Percentiles rank a stretch among this genome's conserved stretches.
These are phyloP conservation scores for Populus hybrid DNA, from an alignment of 441 rosid genomes.

Conservation along the genomic window DNA sequence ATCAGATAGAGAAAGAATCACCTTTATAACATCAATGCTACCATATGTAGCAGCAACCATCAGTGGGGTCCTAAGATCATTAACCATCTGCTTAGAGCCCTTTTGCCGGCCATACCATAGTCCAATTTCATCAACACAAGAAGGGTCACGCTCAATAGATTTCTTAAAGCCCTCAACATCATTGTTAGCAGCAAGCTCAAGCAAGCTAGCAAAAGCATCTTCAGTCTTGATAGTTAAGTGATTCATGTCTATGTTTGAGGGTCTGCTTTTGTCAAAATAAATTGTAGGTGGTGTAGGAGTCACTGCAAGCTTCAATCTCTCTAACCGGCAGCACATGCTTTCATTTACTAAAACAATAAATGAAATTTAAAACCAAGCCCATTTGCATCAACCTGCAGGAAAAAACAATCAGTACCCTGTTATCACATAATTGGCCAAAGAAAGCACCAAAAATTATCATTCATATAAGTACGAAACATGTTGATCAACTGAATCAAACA, in stretches of 20 bases:
- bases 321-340: slow-evolving; percentile 48
- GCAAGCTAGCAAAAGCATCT: slow-evolving; percentile 45
- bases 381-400: slow-evolving; percentile 17
- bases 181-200: slow-evolving; percentile 70
- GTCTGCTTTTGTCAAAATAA: slow-evolving; percentile 35
- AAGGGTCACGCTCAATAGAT: slow-evolving; percentile 23
- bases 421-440: not conserved
- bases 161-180: slow-evolving; percentile 40
- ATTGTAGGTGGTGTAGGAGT: slow-evolving; percentile 16
- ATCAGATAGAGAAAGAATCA: slow-evolving; percentile 40
- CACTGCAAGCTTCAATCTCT: slow-evolving; percentile 28
- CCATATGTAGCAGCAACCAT: slow-evolving; percentile 69
- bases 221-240: slow-evolving; percentile 23
- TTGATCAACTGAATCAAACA: not conserved
- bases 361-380: slow-evolving; percentile 22
- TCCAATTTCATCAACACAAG: slow-evolving; percentile 36
- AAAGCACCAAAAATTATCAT: not conserved
- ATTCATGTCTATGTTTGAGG: slow-evolving; percentile 29
- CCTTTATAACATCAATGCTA: slow-evolving; percentile 45
- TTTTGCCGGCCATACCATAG: slow-evolving; percentile 59
- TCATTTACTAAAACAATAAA: slow-evolving; percentile 39
- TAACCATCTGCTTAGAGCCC: slow-evolving; percentile 40
- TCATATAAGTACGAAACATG: not conserved
- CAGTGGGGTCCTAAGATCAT: slow-evolving; percentile 39
- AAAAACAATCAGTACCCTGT: not conserved